These are phyloP conservation scores for Neonectria coccinea DNA, from an alignment of 2,329 filamentous ascomycete species.

Conservation along the genomic window DNA sequence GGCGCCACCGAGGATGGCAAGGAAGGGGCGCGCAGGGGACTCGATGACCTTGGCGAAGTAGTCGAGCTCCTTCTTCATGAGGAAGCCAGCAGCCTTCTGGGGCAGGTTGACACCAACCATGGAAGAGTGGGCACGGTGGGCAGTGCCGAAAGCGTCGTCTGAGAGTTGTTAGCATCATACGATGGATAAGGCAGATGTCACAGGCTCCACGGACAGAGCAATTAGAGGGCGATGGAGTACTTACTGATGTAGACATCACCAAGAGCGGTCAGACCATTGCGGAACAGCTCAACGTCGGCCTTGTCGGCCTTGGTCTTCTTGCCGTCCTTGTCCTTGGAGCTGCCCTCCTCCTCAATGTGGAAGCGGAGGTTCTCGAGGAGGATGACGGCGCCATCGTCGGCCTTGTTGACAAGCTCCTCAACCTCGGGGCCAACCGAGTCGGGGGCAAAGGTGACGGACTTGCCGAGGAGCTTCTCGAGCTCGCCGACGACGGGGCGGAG, in stretches of 20 bases:
- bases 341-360: conserved; percentile 98
- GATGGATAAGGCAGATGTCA: background rate
- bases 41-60: conserved; percentile 99
- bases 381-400: conserved; percentile 83
- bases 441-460: conserved; percentile 86
- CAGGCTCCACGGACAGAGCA: background rate
- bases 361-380: conserved; percentile 98
- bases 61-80: conserved; percentile 99
- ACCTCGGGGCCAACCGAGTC: conserved; percentile 92
- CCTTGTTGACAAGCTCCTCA: conserved; percentile 88
- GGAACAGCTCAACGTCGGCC: conserved; percentile 90
- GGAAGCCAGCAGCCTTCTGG: conserved; percentile 96
- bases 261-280: conserved; percentile 92
- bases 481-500: conserved; percentile 91
- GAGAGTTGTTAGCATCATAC: conserved; percentile 36
- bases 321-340: conserved; percentile 90
- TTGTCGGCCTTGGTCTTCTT: conserved; percentile 99
- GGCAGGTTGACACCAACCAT: conserved; percentile 98
- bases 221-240: conserved; percentile 50
- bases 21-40: conserved; percentile 92
- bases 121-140: conserved; percentile 97
- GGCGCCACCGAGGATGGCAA: conserved; percentile 96
- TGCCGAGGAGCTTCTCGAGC: conserved; percentile 89
- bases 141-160: conserved; percentile 99
- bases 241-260: conserved; percentile 96